phyloP scores from a whole-genome alignment of 2,329 filamentous ascomycete genomes.

The Teratosphaeria zuluensis region DNA sequence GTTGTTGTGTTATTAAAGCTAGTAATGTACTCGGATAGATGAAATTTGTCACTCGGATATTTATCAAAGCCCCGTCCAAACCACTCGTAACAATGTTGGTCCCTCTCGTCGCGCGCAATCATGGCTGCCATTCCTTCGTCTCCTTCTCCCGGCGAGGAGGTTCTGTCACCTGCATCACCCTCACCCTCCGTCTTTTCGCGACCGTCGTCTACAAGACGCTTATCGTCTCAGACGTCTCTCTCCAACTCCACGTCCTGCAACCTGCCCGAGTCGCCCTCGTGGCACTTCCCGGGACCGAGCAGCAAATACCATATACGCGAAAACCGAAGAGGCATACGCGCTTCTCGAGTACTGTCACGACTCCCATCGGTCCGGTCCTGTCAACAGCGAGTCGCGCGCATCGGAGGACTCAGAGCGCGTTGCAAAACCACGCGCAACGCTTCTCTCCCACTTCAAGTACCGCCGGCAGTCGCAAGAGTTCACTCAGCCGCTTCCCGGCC shows the following conservation, averaged over 20 bases:
- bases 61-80: too few species aligned
- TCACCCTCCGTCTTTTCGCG: not conserved
- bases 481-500: slow-evolving; percentile 1
- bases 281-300: slow-evolving; percentile 25
- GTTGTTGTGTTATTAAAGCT: too few species aligned
- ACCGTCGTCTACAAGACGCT: not conserved
- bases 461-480: not conserved
- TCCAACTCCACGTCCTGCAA: not conserved
- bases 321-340: slow-evolving; percentile 9
- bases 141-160: not conserved
- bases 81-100: too few species aligned
- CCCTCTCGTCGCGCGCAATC: not conserved
- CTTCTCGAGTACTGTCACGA: slow-evolving; percentile 14
- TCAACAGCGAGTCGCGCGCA: slow-evolving; percentile 21
- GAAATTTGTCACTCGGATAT: too few species aligned
- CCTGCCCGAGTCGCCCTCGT: slow-evolving; percentile 3
- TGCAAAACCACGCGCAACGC: not conserved
- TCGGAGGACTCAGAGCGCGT: slow-evolving; percentile 14
- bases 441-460: not conserved
- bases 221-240: not conserved
- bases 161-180: not conserved
- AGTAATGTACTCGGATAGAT: too few species aligned
- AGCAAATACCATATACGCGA: slow-evolving; percentile 21
- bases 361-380: slow-evolving; percentile 15
- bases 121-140: not conserved